Evolutionary conservation across 768 basidiomycete species (phyloP).

Genomic region (Gymnopilus junonius): DNA sequence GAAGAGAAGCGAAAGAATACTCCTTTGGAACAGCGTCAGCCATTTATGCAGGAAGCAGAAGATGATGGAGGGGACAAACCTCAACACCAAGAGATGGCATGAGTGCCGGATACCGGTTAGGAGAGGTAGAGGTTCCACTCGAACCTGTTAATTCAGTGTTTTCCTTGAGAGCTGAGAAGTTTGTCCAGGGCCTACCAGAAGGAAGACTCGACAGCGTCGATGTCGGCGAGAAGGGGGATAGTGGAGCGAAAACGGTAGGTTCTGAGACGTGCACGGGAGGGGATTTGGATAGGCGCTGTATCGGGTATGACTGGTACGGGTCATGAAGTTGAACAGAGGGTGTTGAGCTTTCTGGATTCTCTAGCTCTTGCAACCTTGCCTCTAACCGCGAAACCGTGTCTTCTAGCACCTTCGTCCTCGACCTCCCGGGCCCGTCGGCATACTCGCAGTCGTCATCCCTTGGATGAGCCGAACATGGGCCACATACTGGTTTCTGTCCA

Average conservation of each 20-base stretch:
- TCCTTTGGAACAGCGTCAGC: conserved; percentile 35
- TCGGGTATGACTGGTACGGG: conserved; percentile 46
- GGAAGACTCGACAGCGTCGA: conserved; percentile 51
- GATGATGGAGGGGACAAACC: conserved; percentile 28
- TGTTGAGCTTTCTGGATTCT: conserved; percentile 51
- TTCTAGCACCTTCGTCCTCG: conserved; percentile 62
- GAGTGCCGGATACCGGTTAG: conserved; percentile 36
- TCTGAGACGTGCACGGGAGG: conserved; percentile 40
- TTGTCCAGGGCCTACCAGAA: conserved; percentile 48
- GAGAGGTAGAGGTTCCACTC: conserved; percentile 45
- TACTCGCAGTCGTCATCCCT: conserved; percentile 76
- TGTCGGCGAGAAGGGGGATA: conserved; percentile 49
- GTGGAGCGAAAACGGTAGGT: conserved; percentile 28
- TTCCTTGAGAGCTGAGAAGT: conserved; percentile 37
- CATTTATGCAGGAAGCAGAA: not conserved
- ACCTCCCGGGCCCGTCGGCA: conserved; percentile 62
- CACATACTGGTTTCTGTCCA: conserved; percentile 64
- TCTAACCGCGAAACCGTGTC: conserved; percentile 60
- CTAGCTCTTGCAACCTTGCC: conserved; percentile 59
- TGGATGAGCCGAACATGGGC: conserved; percentile 61
- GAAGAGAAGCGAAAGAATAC: conserved; percentile 40
- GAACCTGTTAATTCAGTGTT: conserved; percentile 48
- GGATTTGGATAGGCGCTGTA: conserved; percentile 35
- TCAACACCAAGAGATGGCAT: conserved; percentile 44
- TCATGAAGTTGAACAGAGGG: conserved; percentile 55